Evolutionary conservation across 2,329 filamentous ascomycete genomes (phyloP).

Genomic region (Colletotrichum sojae): DNA sequence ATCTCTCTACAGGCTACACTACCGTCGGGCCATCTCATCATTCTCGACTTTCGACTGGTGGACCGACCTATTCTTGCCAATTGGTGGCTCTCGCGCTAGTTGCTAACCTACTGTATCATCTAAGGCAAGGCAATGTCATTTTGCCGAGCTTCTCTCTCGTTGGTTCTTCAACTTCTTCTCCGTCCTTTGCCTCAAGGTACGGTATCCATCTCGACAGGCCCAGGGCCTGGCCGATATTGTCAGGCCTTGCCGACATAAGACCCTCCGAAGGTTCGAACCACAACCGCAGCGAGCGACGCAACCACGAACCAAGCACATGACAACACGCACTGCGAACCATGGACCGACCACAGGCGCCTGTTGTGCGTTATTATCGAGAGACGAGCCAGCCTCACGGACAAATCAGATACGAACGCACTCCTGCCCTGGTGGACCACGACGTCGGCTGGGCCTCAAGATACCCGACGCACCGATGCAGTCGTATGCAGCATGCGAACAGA

Average conservation of each 20-base stretch:
- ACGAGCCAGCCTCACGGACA: conserved; percentile 1
- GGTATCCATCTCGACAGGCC: too few species aligned
- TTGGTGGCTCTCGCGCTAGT: conserved; percentile 17
- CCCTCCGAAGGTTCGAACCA: too few species aligned
- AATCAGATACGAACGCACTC: conserved; percentile 15
- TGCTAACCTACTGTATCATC: conserved; percentile 18
- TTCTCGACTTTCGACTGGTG: background rate
- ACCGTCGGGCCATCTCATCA: conserved; percentile 11
- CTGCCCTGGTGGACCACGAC: conserved; percentile 7
- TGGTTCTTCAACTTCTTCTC: background rate
- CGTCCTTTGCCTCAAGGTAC: background rate
- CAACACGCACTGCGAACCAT: background rate
- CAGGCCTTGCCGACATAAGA: too few species aligned
- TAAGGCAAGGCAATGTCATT: conserved; percentile 25
- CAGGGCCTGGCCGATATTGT: too few species aligned
- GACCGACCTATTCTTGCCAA: background rate
- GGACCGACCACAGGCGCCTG: conserved; percentile 15
- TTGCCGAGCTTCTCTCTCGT: conserved; percentile 3
- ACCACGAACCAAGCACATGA: too few species aligned
- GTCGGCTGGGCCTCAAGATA: conserved; percentile 26
- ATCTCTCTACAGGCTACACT: background rate
- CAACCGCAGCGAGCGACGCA: too few species aligned
- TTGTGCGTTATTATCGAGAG: conserved; percentile 31
- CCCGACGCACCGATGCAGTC: conserved; percentile 33
- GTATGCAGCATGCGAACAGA: conserved; percentile 34